A percentile compares a stretch with the other conserved stretches of the same genome.
phyloP scores from a whole-genome alignment of 2,329 filamentous ascomycete species.

The Botrytis cinerea region DNA sequence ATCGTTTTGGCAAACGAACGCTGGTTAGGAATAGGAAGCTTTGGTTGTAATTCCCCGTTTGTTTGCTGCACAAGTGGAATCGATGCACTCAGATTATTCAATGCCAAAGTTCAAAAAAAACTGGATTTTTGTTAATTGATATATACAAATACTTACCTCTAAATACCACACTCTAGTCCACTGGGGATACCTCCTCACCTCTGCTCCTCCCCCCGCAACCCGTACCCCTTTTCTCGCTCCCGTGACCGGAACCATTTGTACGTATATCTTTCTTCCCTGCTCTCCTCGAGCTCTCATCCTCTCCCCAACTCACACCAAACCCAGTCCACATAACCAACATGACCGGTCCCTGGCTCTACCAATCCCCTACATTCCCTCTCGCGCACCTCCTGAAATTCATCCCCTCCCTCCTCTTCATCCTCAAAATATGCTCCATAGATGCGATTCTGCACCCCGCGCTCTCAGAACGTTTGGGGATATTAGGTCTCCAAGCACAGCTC shows the following conservation, averaged over 20 bases:
- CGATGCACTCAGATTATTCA: background rate
- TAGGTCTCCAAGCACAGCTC: background rate
- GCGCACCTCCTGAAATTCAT: background rate
- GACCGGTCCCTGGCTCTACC: background rate
- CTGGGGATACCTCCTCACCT: slow-evolving; percentile 7
- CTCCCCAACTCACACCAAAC: background rate
- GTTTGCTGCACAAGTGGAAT: background rate
- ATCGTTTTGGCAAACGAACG: background rate
- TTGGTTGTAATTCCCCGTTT: background rate
- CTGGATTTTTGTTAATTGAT: background rate
- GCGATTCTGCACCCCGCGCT: background rate
- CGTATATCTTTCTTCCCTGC: background rate
- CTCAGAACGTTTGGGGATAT: background rate
- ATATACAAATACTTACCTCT: background rate
- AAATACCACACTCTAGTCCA: background rate
- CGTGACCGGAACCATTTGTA: slow-evolving; percentile 6
- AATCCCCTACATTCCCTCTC: background rate
- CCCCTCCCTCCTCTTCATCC: slow-evolving; percentile 16
- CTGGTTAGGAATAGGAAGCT: background rate
- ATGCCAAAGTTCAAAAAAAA: background rate
- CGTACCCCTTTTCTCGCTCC: slow-evolving; percentile 12
- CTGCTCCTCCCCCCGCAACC: background rate
- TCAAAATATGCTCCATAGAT: background rate
- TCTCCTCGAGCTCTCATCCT: background rate
- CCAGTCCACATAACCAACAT: slow-evolving; percentile 8